Conservation (phyloP, 352 stramenopile species). For the Plasmopara muralis region DNA sequence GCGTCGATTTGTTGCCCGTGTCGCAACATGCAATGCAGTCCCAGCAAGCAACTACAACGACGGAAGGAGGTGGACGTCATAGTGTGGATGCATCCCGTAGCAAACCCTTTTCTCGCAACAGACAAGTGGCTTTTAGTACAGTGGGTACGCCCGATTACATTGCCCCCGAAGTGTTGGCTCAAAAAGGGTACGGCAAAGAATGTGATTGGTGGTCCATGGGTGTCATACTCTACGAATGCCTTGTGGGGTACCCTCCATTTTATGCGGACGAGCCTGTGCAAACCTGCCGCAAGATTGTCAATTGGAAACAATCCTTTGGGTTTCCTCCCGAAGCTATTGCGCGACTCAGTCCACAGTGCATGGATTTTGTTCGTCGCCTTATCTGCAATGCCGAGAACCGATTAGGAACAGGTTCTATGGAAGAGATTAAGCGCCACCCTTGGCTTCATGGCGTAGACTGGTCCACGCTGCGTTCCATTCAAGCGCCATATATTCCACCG, state of each 20-base stretch:
- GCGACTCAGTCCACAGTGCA: slow-evolving; percentile 72
- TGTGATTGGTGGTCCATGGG: slow-evolving; percentile 99
- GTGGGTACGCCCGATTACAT: slow-evolving; percentile 99
- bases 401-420: slow-evolving; percentile 89
- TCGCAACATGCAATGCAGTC: slow-evolving; percentile 61
- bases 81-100: slow-evolving; percentile 47
- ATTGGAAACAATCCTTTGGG: slow-evolving; percentile 81
- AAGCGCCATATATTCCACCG: slow-evolving; percentile 86
- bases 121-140: slow-evolving; percentile 95
- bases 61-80: slow-evolving; percentile 20
- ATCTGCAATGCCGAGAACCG: slow-evolving; percentile 92
- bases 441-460: slow-evolving; percentile 96
- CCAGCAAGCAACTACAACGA: slow-evolving; percentile 18
- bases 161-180: slow-evolving; percentile 95
- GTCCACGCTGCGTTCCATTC: slow-evolving; percentile 71
- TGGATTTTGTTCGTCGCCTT: slow-evolving; percentile 91
- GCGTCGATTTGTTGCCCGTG: slow-evolving; percentile 65
- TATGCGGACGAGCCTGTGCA: slow-evolving; percentile 96
- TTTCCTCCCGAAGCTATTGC: slow-evolving; percentile 64
- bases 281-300: slow-evolving; percentile 94
- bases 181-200: slow-evolving; percentile 77
- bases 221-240: slow-evolving; percentile 99
- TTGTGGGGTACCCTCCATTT: slow-evolving; percentile 99
- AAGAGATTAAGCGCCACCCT: slow-evolving; percentile 95
- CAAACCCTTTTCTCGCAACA: slow-evolving; percentile 38